These are phyloP conservation scores for Colletotrichum lupini DNA, from an alignment of 2,329 filamentous ascomycete species.

Conservation along the genomic window DNA sequence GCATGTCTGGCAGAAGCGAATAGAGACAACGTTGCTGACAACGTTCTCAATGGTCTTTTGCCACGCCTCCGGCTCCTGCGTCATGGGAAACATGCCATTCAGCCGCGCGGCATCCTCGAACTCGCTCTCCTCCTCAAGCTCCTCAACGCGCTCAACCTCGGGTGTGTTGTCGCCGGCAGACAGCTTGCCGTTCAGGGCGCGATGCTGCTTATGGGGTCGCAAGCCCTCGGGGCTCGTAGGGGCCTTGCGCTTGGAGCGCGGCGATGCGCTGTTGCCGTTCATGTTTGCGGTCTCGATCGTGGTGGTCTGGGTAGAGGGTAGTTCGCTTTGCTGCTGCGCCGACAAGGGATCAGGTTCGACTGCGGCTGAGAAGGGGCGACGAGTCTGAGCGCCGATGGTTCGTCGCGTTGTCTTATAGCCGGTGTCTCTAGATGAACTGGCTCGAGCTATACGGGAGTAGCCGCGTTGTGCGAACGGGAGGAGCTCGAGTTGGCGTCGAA, in stretches of 20 bases:
- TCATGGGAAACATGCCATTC: constrained; percentile 32
- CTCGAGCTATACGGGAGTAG: constrained; percentile 20
- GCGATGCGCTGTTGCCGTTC: constrained; percentile 54
- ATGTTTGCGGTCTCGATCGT: constrained; percentile 45
- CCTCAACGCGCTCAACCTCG: constrained; percentile 46
- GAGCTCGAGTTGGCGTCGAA: constrained; percentile 11
- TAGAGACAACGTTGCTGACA: constrained; percentile 96
- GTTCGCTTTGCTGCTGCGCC: constrained; percentile 4
- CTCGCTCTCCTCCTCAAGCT: constrained; percentile 53
- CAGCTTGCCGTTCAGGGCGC: constrained; percentile 59
- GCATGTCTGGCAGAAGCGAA: constrained; percentile 97
- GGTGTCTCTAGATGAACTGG: not conserved
- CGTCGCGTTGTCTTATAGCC: constrained; percentile 29
- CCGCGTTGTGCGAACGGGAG: constrained; percentile 26
- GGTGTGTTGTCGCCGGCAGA: constrained; percentile 62
- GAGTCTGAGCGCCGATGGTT: constrained; percentile 4
- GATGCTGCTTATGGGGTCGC: constrained; percentile 55
- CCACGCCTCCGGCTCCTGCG: constrained; percentile 72
- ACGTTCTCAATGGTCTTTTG: constrained; percentile 95
- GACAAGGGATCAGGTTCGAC: constrained; percentile 3
- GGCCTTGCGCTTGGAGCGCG: constrained; percentile 65
- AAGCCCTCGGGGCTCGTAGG: constrained; percentile 52
- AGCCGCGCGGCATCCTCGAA: constrained; percentile 49
- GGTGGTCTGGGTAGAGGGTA: not conserved
- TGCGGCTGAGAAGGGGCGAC: not conserved